These are phyloP conservation scores for Penicillium cosmopolitanum DNA, from an alignment of 495 filamentous ascomycete genomes.

Conservation along the genomic window DNA sequence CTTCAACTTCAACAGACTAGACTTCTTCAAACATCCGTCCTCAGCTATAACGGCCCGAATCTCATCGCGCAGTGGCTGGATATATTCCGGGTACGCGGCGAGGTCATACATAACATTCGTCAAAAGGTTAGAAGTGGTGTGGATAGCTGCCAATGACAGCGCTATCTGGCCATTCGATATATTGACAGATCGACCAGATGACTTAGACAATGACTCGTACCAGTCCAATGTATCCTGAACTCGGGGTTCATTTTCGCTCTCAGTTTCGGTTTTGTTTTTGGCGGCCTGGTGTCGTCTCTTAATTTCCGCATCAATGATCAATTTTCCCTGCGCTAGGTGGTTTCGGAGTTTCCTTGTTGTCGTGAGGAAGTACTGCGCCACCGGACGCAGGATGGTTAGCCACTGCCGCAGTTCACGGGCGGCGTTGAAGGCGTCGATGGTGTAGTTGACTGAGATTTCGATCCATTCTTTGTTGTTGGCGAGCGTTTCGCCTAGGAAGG, in stretches of 20 bases:
- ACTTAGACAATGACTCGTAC: slow-evolving; percentile 32
- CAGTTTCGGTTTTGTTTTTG: slow-evolving; percentile 21
- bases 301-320: slow-evolving; percentile 40
- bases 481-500: slow-evolving; percentile 59
- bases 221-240: slow-evolving; percentile 42
- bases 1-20: slow-evolving; percentile 52
- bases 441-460: slow-evolving; percentile 59
- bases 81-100: slow-evolving; percentile 38
- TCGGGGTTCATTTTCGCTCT: slow-evolving; percentile 16
- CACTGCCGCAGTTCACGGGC: slow-evolving; percentile 36
- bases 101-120: slow-evolving; percentile 49
- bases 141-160: slow-evolving; percentile 48
- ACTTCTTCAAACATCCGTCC: slow-evolving; percentile 50
- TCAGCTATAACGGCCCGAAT: slow-evolving; percentile 35
- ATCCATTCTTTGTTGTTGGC: slow-evolving; percentile 61
- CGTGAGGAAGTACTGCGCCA: slow-evolving; percentile 45
- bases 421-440: slow-evolving; percentile 51
- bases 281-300: slow-evolving; percentile 28
- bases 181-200: slow-evolving; percentile 21
- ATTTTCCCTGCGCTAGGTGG: slow-evolving; percentile 27
- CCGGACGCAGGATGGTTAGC: slow-evolving; percentile 39
- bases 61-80: slow-evolving; percentile 43
- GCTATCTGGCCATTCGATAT: slow-evolving; percentile 33
- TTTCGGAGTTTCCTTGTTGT: slow-evolving; percentile 30
- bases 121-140: slow-evolving; percentile 46